These are phyloP conservation scores for Lupinus albus DNA, from an alignment of 306 rosid genomes.

Conservation along the genomic window DNA sequence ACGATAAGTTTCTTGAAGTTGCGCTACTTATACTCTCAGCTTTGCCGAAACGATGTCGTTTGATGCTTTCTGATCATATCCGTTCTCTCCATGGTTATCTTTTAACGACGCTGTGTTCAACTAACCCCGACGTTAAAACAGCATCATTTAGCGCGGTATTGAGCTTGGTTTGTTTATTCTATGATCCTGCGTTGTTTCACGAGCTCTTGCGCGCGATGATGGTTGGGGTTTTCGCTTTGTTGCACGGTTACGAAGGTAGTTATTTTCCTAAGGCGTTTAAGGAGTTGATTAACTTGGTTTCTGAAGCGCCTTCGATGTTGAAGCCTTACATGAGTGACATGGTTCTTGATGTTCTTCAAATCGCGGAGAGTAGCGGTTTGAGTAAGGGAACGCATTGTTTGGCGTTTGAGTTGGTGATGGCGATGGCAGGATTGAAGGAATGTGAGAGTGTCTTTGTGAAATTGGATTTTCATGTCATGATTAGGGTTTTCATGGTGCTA, in stretches of 20 bases:
- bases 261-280: constrained; percentile 38
- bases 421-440: constrained; percentile 42
- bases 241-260: constrained; percentile 31
- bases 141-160: constrained; percentile 40
- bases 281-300: constrained; percentile 40
- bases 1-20: constrained; percentile 32
- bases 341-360: constrained; percentile 48
- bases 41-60: constrained; percentile 22
- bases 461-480: constrained; percentile 15
- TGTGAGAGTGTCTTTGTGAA: constrained; percentile 14
- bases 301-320: constrained; percentile 29
- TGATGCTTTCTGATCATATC: background rate
- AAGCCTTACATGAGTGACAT: constrained; percentile 47
- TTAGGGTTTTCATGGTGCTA: constrained; percentile 37
- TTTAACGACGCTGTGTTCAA: constrained; percentile 15
- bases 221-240: constrained; percentile 42
- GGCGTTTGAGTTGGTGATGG: constrained; percentile 39
- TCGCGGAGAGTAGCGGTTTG: constrained; percentile 42
- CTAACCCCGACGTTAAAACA: constrained; percentile 33
- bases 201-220: constrained; percentile 48
- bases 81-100: constrained; percentile 22
- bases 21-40: constrained; percentile 32
- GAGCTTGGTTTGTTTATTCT: constrained; percentile 34
- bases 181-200: constrained; percentile 42
- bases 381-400: constrained; percentile 29